A percentile compares a stretch with the other conserved stretches of the same genome.
phyloP scores from a whole-genome alignment of 192 early-diverging fungal genomes.

The Phlyctochytrium planicorne region DNA sequence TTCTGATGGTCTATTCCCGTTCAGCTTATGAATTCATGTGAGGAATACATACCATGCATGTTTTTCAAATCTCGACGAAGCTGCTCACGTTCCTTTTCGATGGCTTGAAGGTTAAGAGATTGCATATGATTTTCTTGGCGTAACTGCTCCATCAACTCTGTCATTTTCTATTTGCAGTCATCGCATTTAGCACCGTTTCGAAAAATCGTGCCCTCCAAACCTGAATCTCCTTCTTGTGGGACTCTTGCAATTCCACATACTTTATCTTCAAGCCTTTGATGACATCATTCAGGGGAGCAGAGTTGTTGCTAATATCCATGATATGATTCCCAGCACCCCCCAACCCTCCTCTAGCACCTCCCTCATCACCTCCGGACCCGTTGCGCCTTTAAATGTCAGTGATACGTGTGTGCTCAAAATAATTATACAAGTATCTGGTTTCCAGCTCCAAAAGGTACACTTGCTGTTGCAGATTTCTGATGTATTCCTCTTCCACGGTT shows the following conservation, averaged over 20 bases:
- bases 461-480: conserved; percentile 60
- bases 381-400: background rate
- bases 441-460: conserved; percentile 60
- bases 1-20: conserved; percentile 26
- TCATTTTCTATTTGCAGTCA: background rate
- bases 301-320: background rate
- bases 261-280: conserved; percentile 46
- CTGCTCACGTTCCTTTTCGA: conserved; percentile 20
- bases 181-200: no score
- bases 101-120: conserved; percentile 17
- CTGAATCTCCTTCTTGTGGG: conserved; percentile 43
- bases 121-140: background rate
- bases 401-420: background rate
- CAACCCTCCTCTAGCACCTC: no score
- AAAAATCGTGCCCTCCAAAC: conserved; percentile 21
- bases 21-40: background rate
- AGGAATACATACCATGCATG: conserved; percentile 9
- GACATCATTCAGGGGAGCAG: conserved; percentile 46
- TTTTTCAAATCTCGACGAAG: conserved; percentile 13
- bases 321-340: no score
- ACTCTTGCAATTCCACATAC: conserved; percentile 56
- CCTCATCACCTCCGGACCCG: no score
- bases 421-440: conserved; percentile 55
- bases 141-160: background rate
- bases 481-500: conserved; percentile 49